Evolutionary conservation across 2,329 filamentous ascomycete species (phyloP).

Genomic region (Fusarium armeniacum): DNA sequence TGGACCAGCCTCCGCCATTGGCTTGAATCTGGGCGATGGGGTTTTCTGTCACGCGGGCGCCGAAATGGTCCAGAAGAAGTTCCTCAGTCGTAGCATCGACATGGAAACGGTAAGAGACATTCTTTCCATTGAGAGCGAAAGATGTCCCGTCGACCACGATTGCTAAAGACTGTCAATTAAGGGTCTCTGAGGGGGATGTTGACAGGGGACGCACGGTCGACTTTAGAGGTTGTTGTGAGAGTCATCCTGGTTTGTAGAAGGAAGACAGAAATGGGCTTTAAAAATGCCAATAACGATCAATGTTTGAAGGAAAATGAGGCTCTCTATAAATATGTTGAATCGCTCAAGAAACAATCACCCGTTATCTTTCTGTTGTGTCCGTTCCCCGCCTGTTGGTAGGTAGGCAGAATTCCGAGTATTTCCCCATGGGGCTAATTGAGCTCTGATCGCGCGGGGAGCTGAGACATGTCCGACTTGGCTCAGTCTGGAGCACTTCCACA

Average conservation of each 20-base stretch:
- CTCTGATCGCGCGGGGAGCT: constrained; percentile 21
- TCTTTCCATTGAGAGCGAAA: constrained; percentile 69
- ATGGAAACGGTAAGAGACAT: constrained; percentile 74
- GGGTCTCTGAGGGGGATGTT: neutral
- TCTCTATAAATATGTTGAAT: neutral
- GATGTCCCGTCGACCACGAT: constrained; percentile 67
- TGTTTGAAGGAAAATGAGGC: neutral
- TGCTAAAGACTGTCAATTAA: constrained; percentile 54
- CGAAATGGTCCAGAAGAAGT: constrained; percentile 72
- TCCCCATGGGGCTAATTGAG: constrained; percentile 33
- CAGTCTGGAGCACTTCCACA: neutral
- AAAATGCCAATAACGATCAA: neutral
- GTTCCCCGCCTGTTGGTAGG: neutral
- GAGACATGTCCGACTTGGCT: neutral
- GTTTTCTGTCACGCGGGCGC: constrained; percentile 67
- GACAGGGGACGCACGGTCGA: constrained; percentile 16
- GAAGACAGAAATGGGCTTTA: neutral
- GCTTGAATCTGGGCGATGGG: constrained; percentile 57
- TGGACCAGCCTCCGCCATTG: constrained; percentile 66
- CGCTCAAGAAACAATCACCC: rapidly evolving
- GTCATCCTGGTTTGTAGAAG: constrained; percentile 10
- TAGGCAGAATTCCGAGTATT: constrained; percentile 33
- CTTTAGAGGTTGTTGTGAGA: neutral
- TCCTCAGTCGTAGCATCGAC: constrained; percentile 69
- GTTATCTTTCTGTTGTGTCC: neutral